These are phyloP conservation scores for Rhododendron henanense DNA, from an alignment of 148 eudicot genomes.

Conservation along the genomic window DNA sequence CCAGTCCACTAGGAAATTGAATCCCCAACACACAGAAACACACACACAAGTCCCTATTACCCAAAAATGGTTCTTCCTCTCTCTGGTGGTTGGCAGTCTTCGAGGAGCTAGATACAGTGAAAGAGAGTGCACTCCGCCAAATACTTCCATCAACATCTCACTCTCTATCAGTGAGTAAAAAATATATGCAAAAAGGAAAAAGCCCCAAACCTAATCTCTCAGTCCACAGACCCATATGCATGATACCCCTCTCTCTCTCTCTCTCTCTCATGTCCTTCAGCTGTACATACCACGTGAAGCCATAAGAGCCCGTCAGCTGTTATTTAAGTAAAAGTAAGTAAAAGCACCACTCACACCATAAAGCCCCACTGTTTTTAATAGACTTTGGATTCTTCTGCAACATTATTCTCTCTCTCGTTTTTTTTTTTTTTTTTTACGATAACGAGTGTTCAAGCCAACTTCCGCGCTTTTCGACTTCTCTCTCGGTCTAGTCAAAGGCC, in stretches of 20 bases:
- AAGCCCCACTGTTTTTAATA: constrained; percentile 5
- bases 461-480: too few species aligned
- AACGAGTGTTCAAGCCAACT: too few species aligned
- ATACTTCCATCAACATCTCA: neutral
- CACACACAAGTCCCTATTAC: constrained; percentile 10
- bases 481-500: too few species aligned
- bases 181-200: neutral
- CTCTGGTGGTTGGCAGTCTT: neutral
- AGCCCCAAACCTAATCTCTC: neutral
- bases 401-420: neutral
- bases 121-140: neutral
- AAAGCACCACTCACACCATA: constrained; percentile 1
- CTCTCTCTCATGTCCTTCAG: constrained; percentile 16
- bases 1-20: constrained; percentile 17
- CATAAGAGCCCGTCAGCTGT: constrained; percentile 23
- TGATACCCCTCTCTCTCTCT: neutral
- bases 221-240: neutral
- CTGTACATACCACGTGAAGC: constrained; percentile 44
- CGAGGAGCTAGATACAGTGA: neutral
- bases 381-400: constrained; percentile 30
- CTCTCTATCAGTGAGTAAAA: neutral
- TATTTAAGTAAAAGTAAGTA: constrained; percentile 13
- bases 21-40: neutral
- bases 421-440: too few species aligned
- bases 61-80: constrained; percentile 5